phyloP scores from a whole-genome alignment of 192 early-diverging fungal genomes.

The Linnemannia exigua region DNA sequence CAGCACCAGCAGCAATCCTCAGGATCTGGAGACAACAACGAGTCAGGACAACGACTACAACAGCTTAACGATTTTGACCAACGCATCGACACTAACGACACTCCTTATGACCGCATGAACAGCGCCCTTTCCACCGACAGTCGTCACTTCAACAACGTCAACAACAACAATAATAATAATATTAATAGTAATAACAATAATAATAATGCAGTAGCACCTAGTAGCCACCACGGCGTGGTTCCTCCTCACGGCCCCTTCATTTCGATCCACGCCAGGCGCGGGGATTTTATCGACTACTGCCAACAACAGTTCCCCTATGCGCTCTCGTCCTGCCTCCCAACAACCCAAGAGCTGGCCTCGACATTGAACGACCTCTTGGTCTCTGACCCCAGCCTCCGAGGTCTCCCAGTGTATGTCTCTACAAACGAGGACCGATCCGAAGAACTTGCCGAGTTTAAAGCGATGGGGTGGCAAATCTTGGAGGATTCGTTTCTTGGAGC shows the following conservation, averaged over 20 bases:
- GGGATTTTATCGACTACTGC: slow-evolving; percentile 35
- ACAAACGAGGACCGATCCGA: slow-evolving; percentile 30
- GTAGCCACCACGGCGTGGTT: neutral
- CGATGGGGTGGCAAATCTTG: slow-evolving; percentile 45
- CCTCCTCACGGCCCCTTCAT: slow-evolving; percentile 17
- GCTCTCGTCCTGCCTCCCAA: slow-evolving; percentile 35
- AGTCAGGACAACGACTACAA: neutral
- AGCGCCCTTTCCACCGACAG: slow-evolving; percentile 12
- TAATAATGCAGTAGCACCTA: neutral
- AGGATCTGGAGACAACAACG: neutral
- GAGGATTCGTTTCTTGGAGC: slow-evolving; percentile 29
- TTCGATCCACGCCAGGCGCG: slow-evolving; percentile 35
- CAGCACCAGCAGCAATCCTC: neutral
- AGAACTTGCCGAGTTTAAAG: slow-evolving; percentile 30
- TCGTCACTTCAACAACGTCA: slow-evolving; percentile 2
- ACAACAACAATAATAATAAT: neutral
- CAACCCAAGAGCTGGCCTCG: slow-evolving; percentile 38
- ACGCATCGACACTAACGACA: neutral
- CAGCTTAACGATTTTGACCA: neutral
- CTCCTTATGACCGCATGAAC: neutral
- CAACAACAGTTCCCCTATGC: slow-evolving; percentile 39
- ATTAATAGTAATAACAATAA: neutral
- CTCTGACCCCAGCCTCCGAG: slow-evolving; percentile 4
- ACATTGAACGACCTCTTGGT: slow-evolving; percentile 5
- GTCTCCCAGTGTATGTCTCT: slow-evolving; percentile 39